Evolutionary conservation across 352 stramenopile genomes (phyloP), one percentile per base, ranked within the genome.

Genomic region (Phytophthora lateralis): DNA sequence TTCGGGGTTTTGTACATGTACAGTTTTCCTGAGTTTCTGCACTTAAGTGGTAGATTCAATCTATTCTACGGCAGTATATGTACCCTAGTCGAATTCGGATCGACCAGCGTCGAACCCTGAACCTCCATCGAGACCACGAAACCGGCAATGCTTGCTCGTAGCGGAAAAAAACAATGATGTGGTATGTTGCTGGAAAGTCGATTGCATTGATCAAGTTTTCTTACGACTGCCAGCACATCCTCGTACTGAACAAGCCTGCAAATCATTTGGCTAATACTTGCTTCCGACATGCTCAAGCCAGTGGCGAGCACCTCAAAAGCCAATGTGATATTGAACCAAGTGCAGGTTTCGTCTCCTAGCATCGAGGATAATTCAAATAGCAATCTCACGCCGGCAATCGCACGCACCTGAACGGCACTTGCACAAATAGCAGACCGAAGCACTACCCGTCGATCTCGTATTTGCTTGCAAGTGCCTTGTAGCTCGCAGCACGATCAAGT

Each of bases 241-340:
- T 24, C 21, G 29, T 34, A 34, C 29, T 30, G 26, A 6, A 38
- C 32, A 3, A 14, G 14, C 32, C 17, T 38, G 10, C 2, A 38
- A 38, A 17, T 10, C 32, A 4, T 38, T 38, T n/a, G 32, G 32
- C 15, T 38, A 21, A 27, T 6, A 14, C 18, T 30, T 15, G 18
- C 24, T 15, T 37, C 15, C 14, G 14, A 41, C 10, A 17, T 41
- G 15, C 35, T 42, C 35, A 42, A 51, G 17, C 39, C 55, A 44
- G 17, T 20, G 38, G 7, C 52, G 32, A 45, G n/a, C 44, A 55
- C 26, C n/a, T 52, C 51, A 37, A 38, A 54, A 45, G 11, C 48
- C 55, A 72, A 58, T 44, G 8, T 65, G 32, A 49, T 69, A 69
- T 69, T 69, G n/a, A 58, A 14, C 38, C 37, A 54, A 20, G 4